Conservation (phyloP, 2,329 filamentous ascomycete genomes). For the Alternaria longipes region DNA sequence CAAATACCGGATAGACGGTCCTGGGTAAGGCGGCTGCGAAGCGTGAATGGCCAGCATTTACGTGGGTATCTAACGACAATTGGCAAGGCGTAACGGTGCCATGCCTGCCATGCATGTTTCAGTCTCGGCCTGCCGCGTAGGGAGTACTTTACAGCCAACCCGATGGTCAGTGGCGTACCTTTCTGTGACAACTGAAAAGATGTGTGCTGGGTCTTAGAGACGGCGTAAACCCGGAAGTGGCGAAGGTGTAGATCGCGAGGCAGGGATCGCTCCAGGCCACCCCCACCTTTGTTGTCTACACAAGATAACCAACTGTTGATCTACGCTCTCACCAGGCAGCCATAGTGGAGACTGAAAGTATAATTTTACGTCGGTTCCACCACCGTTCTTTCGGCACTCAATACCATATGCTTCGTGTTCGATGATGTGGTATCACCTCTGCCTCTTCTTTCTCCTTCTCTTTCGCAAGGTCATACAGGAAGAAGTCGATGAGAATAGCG, state of each 20-base stretch:
- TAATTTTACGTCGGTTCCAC: not conserved
- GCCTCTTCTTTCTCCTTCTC: slow-evolving; percentile 68
- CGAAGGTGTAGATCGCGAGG: not conserved
- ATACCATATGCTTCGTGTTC: slow-evolving; percentile 95
- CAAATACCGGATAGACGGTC: slow-evolving; percentile 5
- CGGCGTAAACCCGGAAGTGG: slow-evolving; percentile 9
- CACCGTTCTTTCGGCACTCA: slow-evolving; percentile 52
- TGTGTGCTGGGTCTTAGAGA: not conserved
- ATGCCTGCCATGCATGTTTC: not conserved
- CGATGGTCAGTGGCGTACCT: not conserved
- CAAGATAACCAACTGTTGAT: not conserved
- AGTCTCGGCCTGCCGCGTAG: not conserved
- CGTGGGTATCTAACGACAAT: slow-evolving; percentile 3
- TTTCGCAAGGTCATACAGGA: slow-evolving; percentile 94
- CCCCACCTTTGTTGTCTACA: not conserved
- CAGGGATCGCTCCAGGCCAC: not conserved
- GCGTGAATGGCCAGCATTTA: slow-evolving; percentile 15
- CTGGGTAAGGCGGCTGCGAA: not conserved
- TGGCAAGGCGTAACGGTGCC: slow-evolving; percentile 6
- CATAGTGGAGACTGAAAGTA: not conserved
- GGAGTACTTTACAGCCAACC: slow-evolving; percentile 3
- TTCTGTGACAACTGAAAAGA: slow-evolving; percentile 2
- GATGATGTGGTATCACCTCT: slow-evolving; percentile 76
- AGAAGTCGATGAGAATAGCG: slow-evolving; percentile 95
- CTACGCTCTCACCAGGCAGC: not conserved